Evolutionary conservation across 768 basidiomycete species (phyloP), one percentile per base, ranked within the genome.

Genomic region (Pleurotus tuoliensis): DNA sequence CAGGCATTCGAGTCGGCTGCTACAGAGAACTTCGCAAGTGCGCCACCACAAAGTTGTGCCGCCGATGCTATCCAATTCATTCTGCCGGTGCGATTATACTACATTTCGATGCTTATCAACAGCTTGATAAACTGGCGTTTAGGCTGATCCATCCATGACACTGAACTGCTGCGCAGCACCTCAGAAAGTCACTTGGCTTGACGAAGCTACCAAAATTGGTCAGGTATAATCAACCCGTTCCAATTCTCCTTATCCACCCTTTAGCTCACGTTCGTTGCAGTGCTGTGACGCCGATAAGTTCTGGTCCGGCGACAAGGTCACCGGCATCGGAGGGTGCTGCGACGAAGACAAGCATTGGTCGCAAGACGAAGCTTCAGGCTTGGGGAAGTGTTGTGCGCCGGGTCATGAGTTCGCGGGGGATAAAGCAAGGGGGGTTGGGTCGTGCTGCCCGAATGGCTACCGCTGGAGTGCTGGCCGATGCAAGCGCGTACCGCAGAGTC

Each of bases 291-390:
- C 39, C 2, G 37, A 22, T 4, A 15, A 40, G 24, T 18, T 43
- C 18, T 53, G 51, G 51, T 53, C 51, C 22, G 51, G 51, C 9
- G 39, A 53, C 8, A 39, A 40, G 41, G 3, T 7, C 11, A 53
- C 51, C 12, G 51, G 51, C 1, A 25, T 53, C 6, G 51, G 51
- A 13, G 51, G 51, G 1, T 53, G 51, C 8, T 53, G 51, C 22
- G 51, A 53, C 22, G 27, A 15, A 8, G 51, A 53, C 22, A 53
- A 53, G 24, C 51, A 53, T 41, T 53, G 51, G 51, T 53, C 51
- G 18, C 51, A 53, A 53, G 51, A 53, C 13, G 51, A 40, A 6
- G 22, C n/a, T 13, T 53, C 51, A 12, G 51, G 51, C 6, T 25
- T 53, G 51, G 51, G 51, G 1, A 53, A 25, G n/a, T 53, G 51